Evolutionary conservation across 441 rosid species (phyloP).

Genomic region (Rhodomyrtus psidioides): DNA sequence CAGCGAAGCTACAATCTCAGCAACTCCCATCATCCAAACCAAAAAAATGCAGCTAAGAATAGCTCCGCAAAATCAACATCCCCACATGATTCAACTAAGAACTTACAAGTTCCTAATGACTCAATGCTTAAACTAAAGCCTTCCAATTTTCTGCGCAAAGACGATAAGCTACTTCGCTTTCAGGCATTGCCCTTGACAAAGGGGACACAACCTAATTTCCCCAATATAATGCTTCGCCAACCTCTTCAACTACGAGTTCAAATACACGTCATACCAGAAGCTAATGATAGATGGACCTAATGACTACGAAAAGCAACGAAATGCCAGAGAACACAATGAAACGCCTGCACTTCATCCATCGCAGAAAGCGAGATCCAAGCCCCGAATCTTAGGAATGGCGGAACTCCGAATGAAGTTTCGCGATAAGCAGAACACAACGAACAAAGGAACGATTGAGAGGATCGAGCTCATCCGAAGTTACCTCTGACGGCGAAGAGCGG

Average conservation of each 20-base stretch:
- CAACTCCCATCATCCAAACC: neutral
- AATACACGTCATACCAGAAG: neutral
- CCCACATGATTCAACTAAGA: neutral
- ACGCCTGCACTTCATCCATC: neutral
- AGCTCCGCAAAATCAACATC: neutral
- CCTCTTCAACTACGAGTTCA: neutral
- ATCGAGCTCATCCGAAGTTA: neutral
- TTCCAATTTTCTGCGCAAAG: neutral
- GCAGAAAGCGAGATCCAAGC: neutral
- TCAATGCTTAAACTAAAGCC: neutral
- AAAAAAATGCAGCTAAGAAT: neutral
- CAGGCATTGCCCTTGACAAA: neutral
- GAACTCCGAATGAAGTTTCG: neutral
- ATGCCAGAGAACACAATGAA: neutral
- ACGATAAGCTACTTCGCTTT: neutral
- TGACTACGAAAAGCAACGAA: neutral
- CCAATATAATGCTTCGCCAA: neutral
- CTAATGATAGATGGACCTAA: neutral
- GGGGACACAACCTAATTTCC: neutral
- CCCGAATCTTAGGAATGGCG: neutral
- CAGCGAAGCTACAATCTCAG: neutral
- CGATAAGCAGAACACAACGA: neutral
- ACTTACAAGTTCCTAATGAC: neutral
- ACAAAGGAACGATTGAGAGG: neutral
- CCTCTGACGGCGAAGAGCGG: neutral